These are phyloP conservation scores for Hymenoscyphus fructigenus DNA, from an alignment of 2,329 filamentous ascomycete genomes.

Conservation along the genomic window DNA sequence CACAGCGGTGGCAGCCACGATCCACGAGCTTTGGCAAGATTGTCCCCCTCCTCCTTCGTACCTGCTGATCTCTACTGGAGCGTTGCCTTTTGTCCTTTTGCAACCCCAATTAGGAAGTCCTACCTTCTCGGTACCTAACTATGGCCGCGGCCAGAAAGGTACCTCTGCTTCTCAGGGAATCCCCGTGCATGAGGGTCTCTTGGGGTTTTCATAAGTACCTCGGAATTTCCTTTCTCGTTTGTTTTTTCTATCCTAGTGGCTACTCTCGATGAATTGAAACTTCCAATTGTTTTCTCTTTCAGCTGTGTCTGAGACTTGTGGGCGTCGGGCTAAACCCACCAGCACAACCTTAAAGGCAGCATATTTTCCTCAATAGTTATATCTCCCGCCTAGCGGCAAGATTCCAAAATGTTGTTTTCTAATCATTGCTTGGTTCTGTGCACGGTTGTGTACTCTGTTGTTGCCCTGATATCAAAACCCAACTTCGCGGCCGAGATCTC, in stretches of 20 bases:
- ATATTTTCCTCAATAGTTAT: background rate
- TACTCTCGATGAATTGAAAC: background rate
- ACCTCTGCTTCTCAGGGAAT: background rate
- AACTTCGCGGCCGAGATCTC: constrained; percentile 19
- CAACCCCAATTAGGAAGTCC: background rate
- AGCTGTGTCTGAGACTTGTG: constrained; percentile 16
- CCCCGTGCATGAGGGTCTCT: background rate
- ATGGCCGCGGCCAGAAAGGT: background rate
- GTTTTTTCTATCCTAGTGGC: background rate
- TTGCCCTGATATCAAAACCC: constrained; percentile 11
- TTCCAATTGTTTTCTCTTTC: background rate
- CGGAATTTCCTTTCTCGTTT: background rate
- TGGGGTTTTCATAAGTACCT: constrained; percentile 1
- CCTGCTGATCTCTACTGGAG: background rate
- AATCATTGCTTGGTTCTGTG: constrained; percentile 8
- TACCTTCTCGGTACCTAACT: background rate
- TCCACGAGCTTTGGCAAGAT: background rate
- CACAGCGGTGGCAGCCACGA: background rate
- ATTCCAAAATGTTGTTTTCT: constrained; percentile 11
- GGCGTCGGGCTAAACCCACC: background rate
- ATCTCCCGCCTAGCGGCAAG: background rate
- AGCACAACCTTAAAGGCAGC: constrained; percentile 9
- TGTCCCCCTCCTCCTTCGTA: background rate
- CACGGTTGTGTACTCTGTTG: background rate
- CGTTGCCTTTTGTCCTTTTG: background rate